Evolutionary conservation across 192 early-diverging fungal species (phyloP), one percentile per base, ranked within the genome.

Genomic region (Backusella psychrophila): DNA sequence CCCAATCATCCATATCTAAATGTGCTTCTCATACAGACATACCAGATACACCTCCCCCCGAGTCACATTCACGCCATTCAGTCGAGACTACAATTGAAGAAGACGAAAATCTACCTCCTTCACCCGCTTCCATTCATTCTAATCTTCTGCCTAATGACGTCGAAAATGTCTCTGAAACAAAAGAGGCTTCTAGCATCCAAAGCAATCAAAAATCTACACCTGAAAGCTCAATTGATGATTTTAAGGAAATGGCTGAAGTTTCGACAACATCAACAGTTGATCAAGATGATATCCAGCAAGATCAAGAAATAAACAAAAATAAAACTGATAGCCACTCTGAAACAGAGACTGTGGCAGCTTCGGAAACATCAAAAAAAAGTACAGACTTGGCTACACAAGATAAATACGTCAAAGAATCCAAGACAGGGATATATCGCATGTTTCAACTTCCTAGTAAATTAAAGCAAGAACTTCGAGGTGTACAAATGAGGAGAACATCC

Each of bases 391-490:
- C 21, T 21, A 56, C 23, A 29, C 56, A 63, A 63, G 56, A 29
- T 23, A 29, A 63, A 63, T 26, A 23, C 26, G 23, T 29, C 23
- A 63, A 63, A 8, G 2, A 63, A 9, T 21, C 42, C 41, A 72
- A 29, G 23, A 3, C 38, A 14, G 42, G 41, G 33, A 8, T 31
- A 42, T 72, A 17, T 72, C 39, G 23, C 11, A 23, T 17, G 65
- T 66, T n/a, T 73, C 53, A 63, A 3, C 26, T 78, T 1, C 77
- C 71, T 19, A 56, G 12, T 31, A 72, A 44, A 36, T 21, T 78
- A 38, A 52, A 69, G 44, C 21, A 63, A 46, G 77, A 78, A 26
- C 41, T 78, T 36, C 17, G 41, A 46, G 14, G 52, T 19, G 56
- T 78, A 19, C 71, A 56, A 14, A 15, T 69, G 38, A 35, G 66